These are phyloP conservation scores for Pythium aphanidermatum DNA, from an alignment of 352 stramenopile genomes.

Conservation along the genomic window DNA sequence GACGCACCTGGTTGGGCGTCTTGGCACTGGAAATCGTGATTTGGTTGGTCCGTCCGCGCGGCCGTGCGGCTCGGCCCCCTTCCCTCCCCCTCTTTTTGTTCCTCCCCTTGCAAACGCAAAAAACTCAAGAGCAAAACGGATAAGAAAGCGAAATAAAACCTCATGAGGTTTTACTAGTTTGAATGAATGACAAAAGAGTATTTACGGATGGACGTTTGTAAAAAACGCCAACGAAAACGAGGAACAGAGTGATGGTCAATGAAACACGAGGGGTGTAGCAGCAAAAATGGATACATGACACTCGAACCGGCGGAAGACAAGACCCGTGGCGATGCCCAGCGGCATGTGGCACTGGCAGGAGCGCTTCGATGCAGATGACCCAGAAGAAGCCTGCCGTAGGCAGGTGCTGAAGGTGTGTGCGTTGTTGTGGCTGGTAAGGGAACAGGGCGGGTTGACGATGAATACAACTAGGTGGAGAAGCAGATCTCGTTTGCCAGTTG, in stretches of 20 bases:
- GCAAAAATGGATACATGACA: conserved; percentile 1
- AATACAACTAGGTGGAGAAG: conserved; percentile 31
- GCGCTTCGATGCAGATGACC: conserved; percentile 29
- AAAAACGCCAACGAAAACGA: conserved; percentile 7
- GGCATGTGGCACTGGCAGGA: conserved; percentile 65
- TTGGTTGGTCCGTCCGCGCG: conserved; percentile 24
- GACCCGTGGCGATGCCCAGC: background rate
- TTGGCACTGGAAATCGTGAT: conserved; percentile 21
- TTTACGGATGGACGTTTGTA: conserved; percentile 5
- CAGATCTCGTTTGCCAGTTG: conserved; percentile 38
- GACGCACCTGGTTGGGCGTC: conserved; percentile 39
- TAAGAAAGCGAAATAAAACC: conserved; percentile 19
- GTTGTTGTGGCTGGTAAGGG: too few species aligned
- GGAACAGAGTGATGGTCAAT: conserved; percentile 14
- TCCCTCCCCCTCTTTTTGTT: conserved; percentile 4
- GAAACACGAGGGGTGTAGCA: background rate
- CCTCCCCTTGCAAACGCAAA: conserved; percentile 7
- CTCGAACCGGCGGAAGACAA: background rate
- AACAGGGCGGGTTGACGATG: too few species aligned
- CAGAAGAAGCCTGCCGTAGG: conserved; percentile 30
- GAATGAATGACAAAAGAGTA: conserved; percentile 2
- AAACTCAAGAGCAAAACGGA: too few species aligned
- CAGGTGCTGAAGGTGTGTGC: conserved; percentile 45
- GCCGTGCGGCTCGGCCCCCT: background rate
- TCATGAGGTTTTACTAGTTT: conserved; percentile 20